Evolutionary conservation across 495 filamentous ascomycete genomes (phyloP).

Genomic region (Parachaetomium inaequale): DNA sequence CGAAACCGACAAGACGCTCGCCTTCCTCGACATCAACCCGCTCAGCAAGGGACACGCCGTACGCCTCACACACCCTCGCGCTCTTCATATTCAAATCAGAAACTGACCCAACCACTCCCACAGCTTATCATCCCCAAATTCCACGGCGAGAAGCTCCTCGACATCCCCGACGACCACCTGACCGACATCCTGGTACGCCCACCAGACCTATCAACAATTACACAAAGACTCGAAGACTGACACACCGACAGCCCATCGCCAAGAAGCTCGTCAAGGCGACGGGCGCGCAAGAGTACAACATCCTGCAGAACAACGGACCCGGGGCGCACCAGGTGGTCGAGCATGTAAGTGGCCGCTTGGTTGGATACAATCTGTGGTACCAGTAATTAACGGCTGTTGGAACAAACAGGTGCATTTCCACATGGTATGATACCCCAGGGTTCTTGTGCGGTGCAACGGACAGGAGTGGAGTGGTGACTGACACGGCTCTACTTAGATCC

Average conservation of each 20-base stretch:
- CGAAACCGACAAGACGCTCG: conserved; percentile 87
- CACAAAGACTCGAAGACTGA: neutral
- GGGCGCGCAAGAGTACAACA: conserved; percentile 79
- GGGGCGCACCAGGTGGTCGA: conserved; percentile 93
- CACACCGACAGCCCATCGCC: conserved; percentile 62
- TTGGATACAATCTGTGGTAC: neutral
- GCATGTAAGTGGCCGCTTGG: conserved; percentile 62
- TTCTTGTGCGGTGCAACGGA: neutral
- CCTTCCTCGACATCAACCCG: conserved; percentile 95
- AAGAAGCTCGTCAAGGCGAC: conserved; percentile 80
- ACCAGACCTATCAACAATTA: neutral
- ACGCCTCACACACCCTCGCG: conserved; percentile 6
- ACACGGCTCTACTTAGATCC: conserved; percentile 57
- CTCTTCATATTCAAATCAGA: neutral
- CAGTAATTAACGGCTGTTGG: neutral
- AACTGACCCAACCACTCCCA: neutral
- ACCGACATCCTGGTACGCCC: conserved; percentile 69
- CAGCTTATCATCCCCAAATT: conserved; percentile 95
- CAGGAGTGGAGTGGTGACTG: neutral
- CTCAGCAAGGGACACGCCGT: conserved; percentile 81
- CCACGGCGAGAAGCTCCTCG: conserved; percentile 88
- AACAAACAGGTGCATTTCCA: conserved; percentile 79
- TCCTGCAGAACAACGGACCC: conserved; percentile 93
- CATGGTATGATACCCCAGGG: conserved; percentile 60
- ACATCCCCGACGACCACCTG: conserved; percentile 89